Evolutionary conservation across 371 early-diverging fungal genomes (phyloP).

Genomic region (Mucor racemosus): DNA sequence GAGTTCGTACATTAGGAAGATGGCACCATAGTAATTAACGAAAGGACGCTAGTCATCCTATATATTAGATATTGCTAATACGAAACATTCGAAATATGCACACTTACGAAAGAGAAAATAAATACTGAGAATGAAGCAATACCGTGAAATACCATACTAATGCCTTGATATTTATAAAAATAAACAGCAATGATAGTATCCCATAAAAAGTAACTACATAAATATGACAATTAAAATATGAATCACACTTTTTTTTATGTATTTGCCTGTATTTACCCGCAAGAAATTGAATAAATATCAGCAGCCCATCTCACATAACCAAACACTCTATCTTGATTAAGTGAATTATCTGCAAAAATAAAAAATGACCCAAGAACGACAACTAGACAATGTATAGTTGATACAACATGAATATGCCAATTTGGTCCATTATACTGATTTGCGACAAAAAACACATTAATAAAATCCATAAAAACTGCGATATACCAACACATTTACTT

Average conservation of each 20-base stretch:
- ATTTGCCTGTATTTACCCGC: constrained; percentile 65
- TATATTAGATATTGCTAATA: background rate
- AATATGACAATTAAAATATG: background rate
- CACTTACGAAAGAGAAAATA: constrained; percentile 73
- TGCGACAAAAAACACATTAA: too few species aligned
- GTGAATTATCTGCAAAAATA: constrained; percentile 60
- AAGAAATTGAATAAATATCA: constrained; percentile 79
- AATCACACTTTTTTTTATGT: background rate
- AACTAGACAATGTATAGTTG: constrained; percentile 60
- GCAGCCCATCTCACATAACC: constrained; percentile 77
- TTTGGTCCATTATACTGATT: constrained; percentile 55
- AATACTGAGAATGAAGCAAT: constrained; percentile 79
- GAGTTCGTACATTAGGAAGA: constrained; percentile 89
- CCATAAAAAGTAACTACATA: constrained; percentile 91
- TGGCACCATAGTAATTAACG: constrained; percentile 84
- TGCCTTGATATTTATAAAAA: constrained; percentile 71
- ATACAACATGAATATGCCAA: constrained; percentile 81
- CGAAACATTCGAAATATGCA: background rate
- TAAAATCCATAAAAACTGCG: background rate
- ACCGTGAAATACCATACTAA: constrained; percentile 88
- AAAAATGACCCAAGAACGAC: constrained; percentile 66
- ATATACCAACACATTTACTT: constrained; percentile 12
- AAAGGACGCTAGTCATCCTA: constrained; percentile 69
- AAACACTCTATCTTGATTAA: constrained; percentile 73
- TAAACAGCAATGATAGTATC: constrained; percentile 77